Evolutionary conservation across 148 eudicot species (phyloP).

Genomic region (Polygonum aviculare): DNA sequence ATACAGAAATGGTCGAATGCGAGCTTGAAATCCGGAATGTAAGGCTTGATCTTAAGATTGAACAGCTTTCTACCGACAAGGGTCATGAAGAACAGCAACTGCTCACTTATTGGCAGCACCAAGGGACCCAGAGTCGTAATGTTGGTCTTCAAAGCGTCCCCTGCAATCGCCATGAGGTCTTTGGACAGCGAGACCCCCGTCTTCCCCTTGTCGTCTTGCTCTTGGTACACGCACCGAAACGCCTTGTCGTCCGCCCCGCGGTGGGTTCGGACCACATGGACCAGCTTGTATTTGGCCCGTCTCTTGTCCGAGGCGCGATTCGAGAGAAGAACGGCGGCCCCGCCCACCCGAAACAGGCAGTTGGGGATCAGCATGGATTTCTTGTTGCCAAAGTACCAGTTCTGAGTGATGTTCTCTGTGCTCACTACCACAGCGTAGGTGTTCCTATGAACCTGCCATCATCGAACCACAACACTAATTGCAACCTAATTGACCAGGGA

Average conservation of each 20-base stretch:
- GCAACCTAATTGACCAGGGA: not conserved
- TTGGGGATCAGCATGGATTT: constrained; percentile 61
- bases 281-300: constrained; percentile 48
- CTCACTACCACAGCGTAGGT: constrained; percentile 51
- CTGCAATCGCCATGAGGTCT: constrained; percentile 51
- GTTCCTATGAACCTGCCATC: constrained; percentile 29
- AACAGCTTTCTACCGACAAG: constrained; percentile 26
- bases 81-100: constrained; percentile 31
- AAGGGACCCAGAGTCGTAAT: constrained; percentile 45
- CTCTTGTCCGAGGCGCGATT: constrained; percentile 26
- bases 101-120: constrained; percentile 47
- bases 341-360: constrained; percentile 57
- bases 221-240: constrained; percentile 45
- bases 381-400: constrained; percentile 55
- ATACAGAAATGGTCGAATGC: constrained; percentile 58
- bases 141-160: constrained; percentile 40
- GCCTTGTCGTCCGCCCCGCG: constrained; percentile 42
- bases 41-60: constrained; percentile 34
- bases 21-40: constrained; percentile 47
- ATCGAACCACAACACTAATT: not conserved
- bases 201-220: constrained; percentile 34
- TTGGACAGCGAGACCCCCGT: constrained; percentile 43
- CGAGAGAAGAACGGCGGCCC: constrained; percentile 47
- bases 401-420: constrained; percentile 54
- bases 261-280: constrained; percentile 52